These are phyloP conservation scores for Kalmusia sp. DNA, from an alignment of 2,329 filamentous ascomycete species.

Conservation along the genomic window DNA sequence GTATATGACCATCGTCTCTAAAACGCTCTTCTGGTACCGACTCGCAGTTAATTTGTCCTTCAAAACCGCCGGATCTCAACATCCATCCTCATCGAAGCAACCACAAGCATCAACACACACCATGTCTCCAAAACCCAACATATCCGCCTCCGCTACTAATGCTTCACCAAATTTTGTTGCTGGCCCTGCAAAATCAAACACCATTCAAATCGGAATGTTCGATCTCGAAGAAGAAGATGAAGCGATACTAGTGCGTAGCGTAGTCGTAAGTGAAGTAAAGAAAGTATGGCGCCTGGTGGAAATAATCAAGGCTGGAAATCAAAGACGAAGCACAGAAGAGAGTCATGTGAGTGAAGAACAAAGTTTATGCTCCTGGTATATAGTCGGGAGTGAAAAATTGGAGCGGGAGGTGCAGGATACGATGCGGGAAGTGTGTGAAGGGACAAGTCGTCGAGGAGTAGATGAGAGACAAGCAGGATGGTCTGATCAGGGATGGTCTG, in stretches of 20 bases:
- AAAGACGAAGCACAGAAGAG: not conserved
- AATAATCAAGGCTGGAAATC: not conserved
- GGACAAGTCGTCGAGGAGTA: not conserved
- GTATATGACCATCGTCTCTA: constrained; percentile 3
- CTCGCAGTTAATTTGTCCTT: not conserved
- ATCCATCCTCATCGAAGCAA: not conserved
- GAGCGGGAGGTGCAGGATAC: not conserved
- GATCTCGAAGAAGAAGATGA: constrained; percentile 7
- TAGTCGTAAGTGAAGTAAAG: not conserved
- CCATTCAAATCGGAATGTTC: constrained; percentile 2
- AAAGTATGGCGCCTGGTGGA: not conserved
- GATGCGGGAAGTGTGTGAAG: not conserved
- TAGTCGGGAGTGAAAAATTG: not conserved
- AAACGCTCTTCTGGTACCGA: constrained; percentile 5
- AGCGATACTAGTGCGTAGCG: not conserved
- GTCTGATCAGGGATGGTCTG: not conserved
- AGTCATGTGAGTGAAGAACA: not conserved
- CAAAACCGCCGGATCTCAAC: not conserved
- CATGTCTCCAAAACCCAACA: not conserved
- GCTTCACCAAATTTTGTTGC: not conserved
- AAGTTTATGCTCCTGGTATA: not conserved
- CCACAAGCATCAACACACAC: not conserved
- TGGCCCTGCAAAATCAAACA: not conserved
- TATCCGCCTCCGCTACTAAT: not conserved
- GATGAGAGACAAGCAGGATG: not conserved